Conservation (phyloP, 345 rosid genomes). For the Trapa bicornis region DNA sequence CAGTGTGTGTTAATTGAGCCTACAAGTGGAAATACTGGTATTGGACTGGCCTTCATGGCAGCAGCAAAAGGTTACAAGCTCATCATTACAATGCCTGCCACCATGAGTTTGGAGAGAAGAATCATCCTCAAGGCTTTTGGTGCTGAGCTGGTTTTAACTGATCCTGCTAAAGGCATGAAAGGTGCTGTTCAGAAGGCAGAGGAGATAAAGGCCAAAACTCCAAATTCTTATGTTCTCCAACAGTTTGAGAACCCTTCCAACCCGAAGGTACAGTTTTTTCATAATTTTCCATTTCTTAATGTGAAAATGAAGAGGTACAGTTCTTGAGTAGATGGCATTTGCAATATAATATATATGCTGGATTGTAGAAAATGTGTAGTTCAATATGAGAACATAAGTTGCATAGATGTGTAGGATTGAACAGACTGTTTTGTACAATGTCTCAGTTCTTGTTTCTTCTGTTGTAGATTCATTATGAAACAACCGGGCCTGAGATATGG, state of each 20-base stretch:
- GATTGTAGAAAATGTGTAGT: too few species aligned
- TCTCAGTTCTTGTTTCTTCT: neutral
- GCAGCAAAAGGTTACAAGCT: conserved; percentile 80
- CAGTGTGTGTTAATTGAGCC: conserved; percentile 81
- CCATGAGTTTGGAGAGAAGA: conserved; percentile 88
- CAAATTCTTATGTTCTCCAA: conserved; percentile 75
- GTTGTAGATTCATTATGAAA: conserved; percentile 67
- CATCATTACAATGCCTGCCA: conserved; percentile 85
- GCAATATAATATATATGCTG: neutral
- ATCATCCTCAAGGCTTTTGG: conserved; percentile 90
- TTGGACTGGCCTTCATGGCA: conserved; percentile 83
- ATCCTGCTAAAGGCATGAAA: conserved; percentile 87
- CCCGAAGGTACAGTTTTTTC: conserved; percentile 49
- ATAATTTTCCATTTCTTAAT: neutral
- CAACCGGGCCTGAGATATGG: conserved; percentile 96
- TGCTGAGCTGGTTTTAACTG: conserved; percentile 71
- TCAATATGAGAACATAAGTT: neutral
- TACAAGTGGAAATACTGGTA: conserved; percentile 95
- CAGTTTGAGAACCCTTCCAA: conserved; percentile 88
- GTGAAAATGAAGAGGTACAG: conserved; percentile 5
- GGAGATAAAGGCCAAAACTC: conserved; percentile 64
- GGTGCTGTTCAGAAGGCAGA: conserved; percentile 91
- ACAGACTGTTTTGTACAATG: neutral
- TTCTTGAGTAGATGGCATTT: neutral
- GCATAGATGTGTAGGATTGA: neutral